Evolutionary conservation across 768 basidiomycete genomes (phyloP).

Genomic region (Rhodotorula kratochvilovae): DNA sequence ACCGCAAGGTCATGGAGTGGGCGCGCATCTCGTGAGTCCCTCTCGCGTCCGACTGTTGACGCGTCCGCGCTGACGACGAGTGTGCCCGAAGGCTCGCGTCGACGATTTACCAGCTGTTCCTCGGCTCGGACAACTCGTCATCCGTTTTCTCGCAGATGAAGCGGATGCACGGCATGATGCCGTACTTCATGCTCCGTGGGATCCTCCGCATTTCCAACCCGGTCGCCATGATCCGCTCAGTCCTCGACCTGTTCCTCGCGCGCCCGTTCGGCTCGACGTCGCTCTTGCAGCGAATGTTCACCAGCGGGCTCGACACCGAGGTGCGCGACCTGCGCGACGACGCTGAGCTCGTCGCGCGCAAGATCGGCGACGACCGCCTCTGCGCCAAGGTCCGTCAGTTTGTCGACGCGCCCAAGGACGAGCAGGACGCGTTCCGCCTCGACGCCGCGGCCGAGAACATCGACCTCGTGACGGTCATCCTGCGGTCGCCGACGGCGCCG

Average conservation of each 20-base stretch:
- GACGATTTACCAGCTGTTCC: conserved; percentile 89
- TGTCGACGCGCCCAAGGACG: conserved; percentile 79
- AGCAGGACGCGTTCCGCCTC: conserved; percentile 72
- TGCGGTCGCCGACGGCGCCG: conserved; percentile 70
- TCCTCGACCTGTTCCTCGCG: conserved; percentile 91
- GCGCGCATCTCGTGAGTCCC: conserved; percentile 82
- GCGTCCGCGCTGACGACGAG: no score
- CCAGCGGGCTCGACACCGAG: conserved; percentile 83
- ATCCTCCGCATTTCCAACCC: conserved; percentile 91
- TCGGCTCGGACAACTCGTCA: conserved; percentile 86
- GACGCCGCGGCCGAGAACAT: conserved; percentile 70
- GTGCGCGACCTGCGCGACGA: conserved; percentile 54
- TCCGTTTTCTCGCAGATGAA: conserved; percentile 82
- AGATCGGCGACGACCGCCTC: conserved; percentile 79
- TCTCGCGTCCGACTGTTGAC: not conserved
- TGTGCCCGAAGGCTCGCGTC: conserved; percentile 77
- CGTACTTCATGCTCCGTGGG: conserved; percentile 91
- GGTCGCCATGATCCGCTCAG: conserved; percentile 83
- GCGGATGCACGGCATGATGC: conserved; percentile 91
- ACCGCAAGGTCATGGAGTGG: conserved; percentile 89
- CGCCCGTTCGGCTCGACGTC: conserved; percentile 93
- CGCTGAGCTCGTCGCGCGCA: conserved; percentile 66
- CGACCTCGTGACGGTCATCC: conserved; percentile 71
- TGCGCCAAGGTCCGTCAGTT: conserved; percentile 83
- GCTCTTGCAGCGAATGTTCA: conserved; percentile 93